Evolutionary conservation across 139 green algal genomes (phyloP), one percentile per base, ranked within the genome.

Genomic region (Picocystis salinarum): DNA sequence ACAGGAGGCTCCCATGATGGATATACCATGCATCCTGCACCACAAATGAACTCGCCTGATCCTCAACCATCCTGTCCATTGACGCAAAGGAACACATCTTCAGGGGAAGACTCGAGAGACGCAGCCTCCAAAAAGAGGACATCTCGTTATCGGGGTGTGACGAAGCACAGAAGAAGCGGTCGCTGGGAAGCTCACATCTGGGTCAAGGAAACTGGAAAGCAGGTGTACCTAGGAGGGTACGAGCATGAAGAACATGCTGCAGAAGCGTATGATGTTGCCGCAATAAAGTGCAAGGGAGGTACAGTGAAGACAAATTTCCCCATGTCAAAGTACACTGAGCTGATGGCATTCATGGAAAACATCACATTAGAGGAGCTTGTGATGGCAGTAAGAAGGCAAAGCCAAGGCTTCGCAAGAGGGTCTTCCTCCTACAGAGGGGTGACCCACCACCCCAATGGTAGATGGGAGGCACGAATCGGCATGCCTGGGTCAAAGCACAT

Each of bases 301-400:
- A 48, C 33, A 26, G 66, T 60, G 13, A 73, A 65, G 28, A 88
- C 58, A 30, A 85, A 89, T 55, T 79, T 83, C 54, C 45, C 51
- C 31, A 53, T 64, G 19, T 34, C 6, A 3, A 73, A 70, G 50
- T 93, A 93, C 53, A 30, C 19, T 0, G 73, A 79, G 33, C 66
- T 93, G 50, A 55, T 79, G 29, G 37, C 34, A 37, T 73, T 47
- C 50, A 74, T 91, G 48, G 52, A 75, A 40, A 63, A 40, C 48
- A 85, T 91, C 56, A 66, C 55, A 2, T 40, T 85, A 50, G 74
- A 91, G 37, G 82, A 93, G 56, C 65, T 94, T 23, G 75, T 92
- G 42, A 93, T 91, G 80, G 73, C 75, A 3, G 75, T 92, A 20
- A 58, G 83, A 13, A 40, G 83, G 6, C 76, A 72, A 42, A 69